Base-by-base conservation (phyloP, 176 grass and related monocot species). In the Oryza glumipatula region DNA sequence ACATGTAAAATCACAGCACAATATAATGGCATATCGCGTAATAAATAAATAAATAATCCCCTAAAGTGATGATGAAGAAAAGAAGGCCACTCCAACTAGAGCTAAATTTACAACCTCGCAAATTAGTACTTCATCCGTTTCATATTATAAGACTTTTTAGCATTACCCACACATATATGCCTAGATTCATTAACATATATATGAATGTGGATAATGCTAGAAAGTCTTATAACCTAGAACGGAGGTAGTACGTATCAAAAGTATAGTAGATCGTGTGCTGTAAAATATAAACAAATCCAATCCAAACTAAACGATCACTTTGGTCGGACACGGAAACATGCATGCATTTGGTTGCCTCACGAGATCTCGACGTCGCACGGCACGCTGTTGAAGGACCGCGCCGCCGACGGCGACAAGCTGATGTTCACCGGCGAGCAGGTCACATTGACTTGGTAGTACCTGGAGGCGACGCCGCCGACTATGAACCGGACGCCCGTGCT, bases 361-460 rank as follows among this genome's bases (percentile, higher is more conserved):
- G 69, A 63, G n/a, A 63, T 63, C 58, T 63, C 80, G 15, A 91
- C 90, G 68, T 91, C 82, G 82, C 92, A 98, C n/a, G 84, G 84
- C 65, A 91, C 90, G 72, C 68, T 73, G 12, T 81, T 65, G 68
- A 98, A 98, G 39, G 76, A 65, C 13, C 54, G 2, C 7, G 87
- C 86, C n/a, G 92, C 41, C 56, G 83, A 39, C 46, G 63, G 63
- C 23, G 88, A 51, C 49, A 98, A 81, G 21, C 73, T 76, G 74
- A 98, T 38, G 79, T 74, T 32, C 52, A 95, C 95, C 19, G 92
- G 89, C 60, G 90, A 86, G 87, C 92, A 95, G 87, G 89, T 79
- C 1, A 72, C 85, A 17, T 15, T 36, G 78, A 95, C 24, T 33
- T 4, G 19, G 90, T 95, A 93, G 82, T 83, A 80, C 80, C 65